Conservation (phyloP, 73 alveolate genomes). For the Tetrahymena elliotti region DNA sequence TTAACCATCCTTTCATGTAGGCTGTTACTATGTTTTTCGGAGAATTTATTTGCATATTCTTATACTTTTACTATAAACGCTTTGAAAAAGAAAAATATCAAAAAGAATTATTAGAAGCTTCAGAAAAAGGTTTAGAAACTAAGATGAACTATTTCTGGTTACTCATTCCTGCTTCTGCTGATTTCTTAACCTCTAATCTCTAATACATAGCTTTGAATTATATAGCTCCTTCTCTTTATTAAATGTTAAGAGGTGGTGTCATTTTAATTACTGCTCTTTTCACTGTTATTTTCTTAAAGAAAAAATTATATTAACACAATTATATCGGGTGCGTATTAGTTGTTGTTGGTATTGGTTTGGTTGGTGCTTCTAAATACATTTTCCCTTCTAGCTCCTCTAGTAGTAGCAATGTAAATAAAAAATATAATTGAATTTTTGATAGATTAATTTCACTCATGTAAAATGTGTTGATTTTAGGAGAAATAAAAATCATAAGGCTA, state of each 20-base stretch:
- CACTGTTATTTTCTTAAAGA: constrained; percentile 66
- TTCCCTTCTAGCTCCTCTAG: constrained; percentile 23
- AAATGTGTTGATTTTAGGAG: no score
- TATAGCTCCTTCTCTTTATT: constrained; percentile 62
- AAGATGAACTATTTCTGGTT: constrained; percentile 21
- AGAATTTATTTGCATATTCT: constrained; percentile 18
- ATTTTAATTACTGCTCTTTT: constrained; percentile 70
- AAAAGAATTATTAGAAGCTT: constrained; percentile 3
- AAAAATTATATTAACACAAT: constrained; percentile 65
- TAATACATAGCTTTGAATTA: constrained; percentile 32
- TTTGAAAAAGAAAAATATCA: background rate
- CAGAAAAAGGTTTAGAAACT: constrained; percentile 25
- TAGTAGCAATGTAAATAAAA: constrained; percentile 8
- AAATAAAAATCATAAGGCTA: no score
- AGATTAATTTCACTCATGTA: no score
- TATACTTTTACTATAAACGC: constrained; percentile 3
- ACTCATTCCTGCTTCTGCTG: constrained; percentile 35
- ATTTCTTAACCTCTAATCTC: constrained; percentile 24
- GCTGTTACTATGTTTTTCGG: constrained; percentile 46
- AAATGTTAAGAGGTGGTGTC: constrained; percentile 89
- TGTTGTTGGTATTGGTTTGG: constrained; percentile 71
- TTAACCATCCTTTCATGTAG: constrained; percentile 40
- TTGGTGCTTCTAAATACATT: constrained; percentile 45
- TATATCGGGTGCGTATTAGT: constrained; percentile 63
- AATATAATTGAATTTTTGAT: background rate